These are phyloP conservation scores for Nakazawaea ernobii DNA, from an alignment of 805 yeast species.

Conservation along the genomic window DNA sequence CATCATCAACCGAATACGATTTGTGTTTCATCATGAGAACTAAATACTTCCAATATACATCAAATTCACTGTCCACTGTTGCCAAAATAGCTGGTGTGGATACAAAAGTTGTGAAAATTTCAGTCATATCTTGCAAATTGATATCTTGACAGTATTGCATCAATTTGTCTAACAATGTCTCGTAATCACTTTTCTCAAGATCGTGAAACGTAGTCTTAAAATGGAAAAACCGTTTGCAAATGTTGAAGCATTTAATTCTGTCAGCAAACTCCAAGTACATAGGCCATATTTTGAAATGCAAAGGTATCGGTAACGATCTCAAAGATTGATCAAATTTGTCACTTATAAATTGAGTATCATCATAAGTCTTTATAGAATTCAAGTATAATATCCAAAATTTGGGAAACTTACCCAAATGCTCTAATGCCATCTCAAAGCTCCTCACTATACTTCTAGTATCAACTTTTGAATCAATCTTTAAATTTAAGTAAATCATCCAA, in stretches of 20 bases:
- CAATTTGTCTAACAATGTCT: slow-evolving; percentile 24
- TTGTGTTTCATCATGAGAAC: slow-evolving; percentile 28
- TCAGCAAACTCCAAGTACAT: slow-evolving; percentile 45
- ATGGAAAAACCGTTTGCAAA: slow-evolving; percentile 29
- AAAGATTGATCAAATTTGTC: slow-evolving; percentile 45
- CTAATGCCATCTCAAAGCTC: slow-evolving; percentile 42
- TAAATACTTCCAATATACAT: slow-evolving; percentile 40
- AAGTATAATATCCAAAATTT: slow-evolving; percentile 49
- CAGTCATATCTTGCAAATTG: slow-evolving; percentile 12
- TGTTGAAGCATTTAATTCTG: slow-evolving; percentile 30
- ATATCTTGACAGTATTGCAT: slow-evolving; percentile 21
- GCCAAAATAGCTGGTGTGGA: slow-evolving; percentile 29
- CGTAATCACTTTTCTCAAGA: slow-evolving; percentile 1
- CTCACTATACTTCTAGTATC: background rate
- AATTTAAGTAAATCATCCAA: slow-evolving; percentile 46
- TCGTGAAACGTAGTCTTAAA: slow-evolving; percentile 12
- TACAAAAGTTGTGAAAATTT: slow-evolving; percentile 27
- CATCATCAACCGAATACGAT: slow-evolving; percentile 14
- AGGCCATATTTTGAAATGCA: slow-evolving; percentile 53
- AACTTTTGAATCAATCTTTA: slow-evolving; percentile 24
- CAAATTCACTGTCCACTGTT: slow-evolving; percentile 36
- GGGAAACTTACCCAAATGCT: slow-evolving; percentile 37
- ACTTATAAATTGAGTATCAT: slow-evolving; percentile 33
- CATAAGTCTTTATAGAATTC: slow-evolving; percentile 30
- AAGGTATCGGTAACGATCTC: slow-evolving; percentile 39